Base-by-base conservation (phyloP, 2,329 filamentous ascomycete genomes). In the Botrytis fragariae region DNA sequence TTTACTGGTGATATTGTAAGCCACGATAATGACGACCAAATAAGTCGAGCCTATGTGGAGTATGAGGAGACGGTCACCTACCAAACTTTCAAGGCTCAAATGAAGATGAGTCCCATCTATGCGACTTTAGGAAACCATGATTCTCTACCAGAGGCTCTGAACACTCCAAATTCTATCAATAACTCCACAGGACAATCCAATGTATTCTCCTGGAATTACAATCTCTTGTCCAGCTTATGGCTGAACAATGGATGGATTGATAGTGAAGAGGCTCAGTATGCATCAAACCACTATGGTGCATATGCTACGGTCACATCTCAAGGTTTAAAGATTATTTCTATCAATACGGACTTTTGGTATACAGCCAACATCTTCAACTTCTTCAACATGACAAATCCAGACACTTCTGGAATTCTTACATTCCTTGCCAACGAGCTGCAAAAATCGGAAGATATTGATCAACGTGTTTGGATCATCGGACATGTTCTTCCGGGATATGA, bases 1-100 rank as follows among this genome's bases (percentile, higher is more conserved):
- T 81, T 79, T 69, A 81, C 79, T 29, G 80, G 80, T 45, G 80
- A 81, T 72, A 77, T 81, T 29, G 79, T 81, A 29, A 78, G 76
- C 69, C 80, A 81, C 51, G 79, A 76, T 29, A 69, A 71, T 20
- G 62, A 79, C 39, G 78, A 80, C 59, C 69, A 77, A 57, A 69
- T 80, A 12, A 78, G 77, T 25, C 73, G 69, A 61, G 78, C 74
- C 8, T 80, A 80, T 48, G 77, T 80, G 7, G 75, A 78, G 16
- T 80, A 79, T 68, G 77, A 79, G 54, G 79, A 80, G 65, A 75
- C 74, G 37, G 67, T 78, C 4, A 77, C 77, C 0, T 80, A 78
- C 64, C 74, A 75, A 32, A 75, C 76, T 20, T 80, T 80, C 71
- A 79, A 80, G 67, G 76, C 74, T n/a, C 73, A 77, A 44, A 76